These are phyloP conservation scores for Brassica hybrid DNA, from an alignment of 441 rosid genomes.

Conservation along the genomic window DNA sequence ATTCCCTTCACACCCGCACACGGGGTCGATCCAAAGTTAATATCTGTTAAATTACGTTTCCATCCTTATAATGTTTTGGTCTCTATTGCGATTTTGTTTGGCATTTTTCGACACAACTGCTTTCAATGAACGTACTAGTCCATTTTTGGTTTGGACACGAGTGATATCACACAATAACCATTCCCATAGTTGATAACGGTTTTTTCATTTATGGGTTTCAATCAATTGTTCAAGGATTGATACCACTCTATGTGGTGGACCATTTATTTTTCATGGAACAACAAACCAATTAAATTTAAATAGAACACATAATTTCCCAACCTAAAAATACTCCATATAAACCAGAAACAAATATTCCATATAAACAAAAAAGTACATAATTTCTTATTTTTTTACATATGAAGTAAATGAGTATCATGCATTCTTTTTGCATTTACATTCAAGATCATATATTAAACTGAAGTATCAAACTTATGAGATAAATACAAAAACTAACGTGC, in stretches of 20 bases:
- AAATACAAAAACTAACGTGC: background rate
- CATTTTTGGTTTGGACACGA: constrained; percentile 29
- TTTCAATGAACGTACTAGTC: constrained; percentile 11
- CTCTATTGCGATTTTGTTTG: background rate
- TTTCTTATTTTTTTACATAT: background rate
- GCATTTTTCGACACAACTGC: background rate
- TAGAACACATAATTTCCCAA: background rate
- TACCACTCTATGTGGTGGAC: constrained; percentile 5
- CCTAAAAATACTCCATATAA: background rate
- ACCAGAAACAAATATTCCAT: background rate
- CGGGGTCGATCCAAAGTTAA: constrained; percentile 11
- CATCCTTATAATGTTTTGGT: constrained; percentile 19
- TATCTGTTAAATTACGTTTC: background rate
- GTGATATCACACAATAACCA: constrained; percentile 7
- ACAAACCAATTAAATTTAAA: background rate
- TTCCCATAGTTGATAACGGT: constrained; percentile 29
- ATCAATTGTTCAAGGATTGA: constrained; percentile 7
- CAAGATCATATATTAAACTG: background rate
- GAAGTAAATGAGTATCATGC: background rate
- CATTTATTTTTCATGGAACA: background rate
- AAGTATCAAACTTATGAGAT: background rate
- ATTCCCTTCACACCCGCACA: constrained; percentile 22
- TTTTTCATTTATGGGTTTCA: background rate
- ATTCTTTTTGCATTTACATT: background rate
- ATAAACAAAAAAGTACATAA: background rate